phyloP scores from a whole-genome alignment of 1,284 basidiomycete species.

The Trametes hirsuta region DNA sequence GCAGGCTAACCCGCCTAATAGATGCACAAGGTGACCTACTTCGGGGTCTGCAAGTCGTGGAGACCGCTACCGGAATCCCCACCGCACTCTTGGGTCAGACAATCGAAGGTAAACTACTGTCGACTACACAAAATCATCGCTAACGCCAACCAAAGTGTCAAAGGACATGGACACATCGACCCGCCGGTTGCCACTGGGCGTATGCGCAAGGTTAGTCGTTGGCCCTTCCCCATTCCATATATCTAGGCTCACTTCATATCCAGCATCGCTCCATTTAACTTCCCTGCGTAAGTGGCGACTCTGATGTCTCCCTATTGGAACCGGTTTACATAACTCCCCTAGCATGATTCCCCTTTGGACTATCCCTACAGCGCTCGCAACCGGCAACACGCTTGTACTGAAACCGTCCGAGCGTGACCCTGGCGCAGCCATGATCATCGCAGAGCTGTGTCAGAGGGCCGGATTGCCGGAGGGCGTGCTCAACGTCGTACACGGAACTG shows the following conservation, averaged over 20 bases:
- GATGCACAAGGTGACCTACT: constrained; percentile 96
- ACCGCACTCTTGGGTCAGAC: constrained; percentile 88
- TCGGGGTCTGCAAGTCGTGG: constrained; percentile 94
- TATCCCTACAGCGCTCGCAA: constrained; percentile 86
- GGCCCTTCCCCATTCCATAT: background rate
- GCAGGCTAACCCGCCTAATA: constrained; percentile 27
- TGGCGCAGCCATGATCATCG: constrained; percentile 96
- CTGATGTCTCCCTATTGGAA: background rate
- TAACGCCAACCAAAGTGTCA: constrained; percentile 57
- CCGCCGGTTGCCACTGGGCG: constrained; percentile 77
- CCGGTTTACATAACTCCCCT: background rate
- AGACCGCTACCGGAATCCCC: constrained; percentile 85
- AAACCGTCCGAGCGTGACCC: constrained; percentile 98
- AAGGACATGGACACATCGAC: constrained; percentile 98
- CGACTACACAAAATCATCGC: background rate
- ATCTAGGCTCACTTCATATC: constrained; percentile 17
- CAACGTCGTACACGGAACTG: constrained; percentile 89
- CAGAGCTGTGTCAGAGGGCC: constrained; percentile 89
- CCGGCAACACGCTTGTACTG: constrained; percentile 92
- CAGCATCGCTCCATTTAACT: constrained; percentile 92
- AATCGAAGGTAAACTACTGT: constrained; percentile 68
- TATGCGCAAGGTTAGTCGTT: constrained; percentile 66
- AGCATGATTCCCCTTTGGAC: constrained; percentile 99
- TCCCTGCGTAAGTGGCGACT: constrained; percentile 71
- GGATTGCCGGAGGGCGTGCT: constrained; percentile 81